phyloP scores from a whole-genome alignment of 495 filamentous ascomycete species.

The Chaetomium cochliodes region DNA sequence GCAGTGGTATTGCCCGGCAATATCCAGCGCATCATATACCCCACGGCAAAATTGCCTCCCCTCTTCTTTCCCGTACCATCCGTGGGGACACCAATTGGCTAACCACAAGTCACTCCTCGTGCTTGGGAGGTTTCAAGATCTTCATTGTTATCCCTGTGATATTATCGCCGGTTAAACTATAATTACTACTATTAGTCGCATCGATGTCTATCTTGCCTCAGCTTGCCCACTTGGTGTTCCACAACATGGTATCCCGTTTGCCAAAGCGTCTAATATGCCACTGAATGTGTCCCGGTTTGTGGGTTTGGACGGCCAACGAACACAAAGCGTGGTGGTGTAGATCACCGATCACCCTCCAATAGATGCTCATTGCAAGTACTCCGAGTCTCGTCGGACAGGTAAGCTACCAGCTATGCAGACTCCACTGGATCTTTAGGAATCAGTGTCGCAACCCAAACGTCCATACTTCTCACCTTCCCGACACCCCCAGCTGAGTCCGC shows the following conservation, averaged over 20 bases:
- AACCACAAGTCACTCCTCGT: background rate
- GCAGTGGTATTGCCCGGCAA: background rate
- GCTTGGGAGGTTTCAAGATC: slow-evolving; percentile 8
- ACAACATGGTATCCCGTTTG: background rate
- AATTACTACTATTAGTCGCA: background rate
- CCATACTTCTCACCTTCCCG: slow-evolving; percentile 46
- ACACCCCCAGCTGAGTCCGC: slow-evolving; percentile 35
- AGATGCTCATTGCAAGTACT: too few species aligned
- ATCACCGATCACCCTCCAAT: too few species aligned
- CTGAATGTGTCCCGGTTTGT: too few species aligned
- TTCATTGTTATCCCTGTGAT: background rate
- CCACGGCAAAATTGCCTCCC: slow-evolving; percentile 10
- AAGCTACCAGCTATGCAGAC: background rate
- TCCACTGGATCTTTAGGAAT: slow-evolving; percentile 4
- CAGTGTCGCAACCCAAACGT: slow-evolving; percentile 48
- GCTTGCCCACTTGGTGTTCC: too few species aligned
- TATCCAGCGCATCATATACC: slow-evolving; percentile 5
- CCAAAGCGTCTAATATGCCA: too few species aligned
- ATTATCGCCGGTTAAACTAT: background rate
- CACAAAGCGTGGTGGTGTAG: too few species aligned
- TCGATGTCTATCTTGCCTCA: too few species aligned
- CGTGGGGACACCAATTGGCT: background rate
- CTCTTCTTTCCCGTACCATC: background rate
- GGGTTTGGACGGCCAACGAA: too few species aligned
- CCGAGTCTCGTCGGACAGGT: background rate